Base-by-base conservation (phyloP, 306 rosid genomes). In the Oemleria cerasiformis region DNA sequence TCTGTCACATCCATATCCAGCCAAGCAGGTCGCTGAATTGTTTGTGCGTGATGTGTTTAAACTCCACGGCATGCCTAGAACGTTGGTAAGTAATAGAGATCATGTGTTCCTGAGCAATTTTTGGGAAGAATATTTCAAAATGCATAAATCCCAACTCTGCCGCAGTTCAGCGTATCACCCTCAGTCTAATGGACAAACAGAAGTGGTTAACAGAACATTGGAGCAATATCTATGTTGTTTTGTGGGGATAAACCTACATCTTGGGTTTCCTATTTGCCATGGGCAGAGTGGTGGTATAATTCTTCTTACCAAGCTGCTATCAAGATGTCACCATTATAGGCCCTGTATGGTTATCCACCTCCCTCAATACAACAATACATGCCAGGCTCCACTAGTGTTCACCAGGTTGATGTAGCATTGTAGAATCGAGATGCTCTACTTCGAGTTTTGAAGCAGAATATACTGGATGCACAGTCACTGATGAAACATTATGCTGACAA, bases 221-320 rank as follows among this genome's bases (percentile, higher is more conserved):
- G 7, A 65, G 19, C 20, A 65, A 0, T 65, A 65, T 21, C 39
- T 65, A 0, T 1, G 42, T 6, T 65, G 54, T 12, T 45, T 44
- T 21, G 5, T 17, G 15, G 47, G 0, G 41, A 57, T 0, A 47
- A 70, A 4, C 65, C 30, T 2, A 1, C 19, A 15, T 17, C 17
- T 7, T 70, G 66, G 66, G 1, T 8, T 9, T 3, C 55, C 2
- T 25, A 3, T 12, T 5, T 70, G 0, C 65, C 65, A 3, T 21
- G 55, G 74, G 54, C 43, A 0, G 41, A 70, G 2, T 70, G 14
- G 7, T 54, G 23, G 54, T 70, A 70, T 16, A 70, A 70, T 13
- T 19, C 65, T 5, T 17, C 20, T 6, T 16, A 39, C 0, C 67
- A 40, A 11, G 8, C 9, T 0, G 4, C 48, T 0, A 38, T 62